Evolutionary conservation across 306 rosid species (phyloP).

Genomic region (Cucurbita pepo): DNA sequence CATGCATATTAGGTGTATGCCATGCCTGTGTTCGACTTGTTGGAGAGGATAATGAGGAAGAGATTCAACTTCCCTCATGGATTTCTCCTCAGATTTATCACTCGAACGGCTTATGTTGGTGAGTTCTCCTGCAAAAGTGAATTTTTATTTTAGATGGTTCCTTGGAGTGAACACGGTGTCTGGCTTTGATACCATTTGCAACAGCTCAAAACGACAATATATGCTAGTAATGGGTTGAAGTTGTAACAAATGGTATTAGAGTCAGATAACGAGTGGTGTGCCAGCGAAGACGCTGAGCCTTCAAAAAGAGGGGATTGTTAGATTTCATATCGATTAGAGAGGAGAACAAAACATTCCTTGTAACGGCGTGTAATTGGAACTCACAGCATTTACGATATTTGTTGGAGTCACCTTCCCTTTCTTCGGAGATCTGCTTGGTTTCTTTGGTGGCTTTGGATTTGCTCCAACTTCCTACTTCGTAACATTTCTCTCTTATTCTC

Average conservation of each 20-base stretch:
- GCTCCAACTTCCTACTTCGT: slow-evolving; percentile 82
- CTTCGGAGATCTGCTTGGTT: slow-evolving; percentile 93
- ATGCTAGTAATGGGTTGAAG: too few relatives aligned
- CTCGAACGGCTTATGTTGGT: slow-evolving; percentile 75
- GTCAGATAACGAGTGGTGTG: too few relatives aligned
- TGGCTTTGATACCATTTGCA: too few relatives aligned
- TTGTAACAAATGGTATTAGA: too few relatives aligned
- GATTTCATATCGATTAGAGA: too few relatives aligned
- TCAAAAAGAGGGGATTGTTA: too few relatives aligned
- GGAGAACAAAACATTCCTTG: too few relatives aligned
- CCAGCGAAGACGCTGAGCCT: too few relatives aligned
- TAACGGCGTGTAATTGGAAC: too few relatives aligned
- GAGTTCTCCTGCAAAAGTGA: neutral
- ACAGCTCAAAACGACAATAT: too few relatives aligned
- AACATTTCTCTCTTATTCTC: slow-evolving; percentile 2
- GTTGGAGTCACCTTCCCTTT: slow-evolving; percentile 76
- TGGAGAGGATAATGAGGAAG: slow-evolving; percentile 49
- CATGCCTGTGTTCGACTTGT: slow-evolving; percentile 76
- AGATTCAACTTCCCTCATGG: slow-evolving; percentile 49
- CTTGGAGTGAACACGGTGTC: too few relatives aligned
- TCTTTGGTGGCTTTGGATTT: slow-evolving; percentile 92
- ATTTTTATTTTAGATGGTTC: too few relatives aligned
- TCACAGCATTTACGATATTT: slow-evolving; percentile 57
- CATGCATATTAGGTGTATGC: slow-evolving; percentile 42
- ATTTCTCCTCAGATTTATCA: slow-evolving; percentile 47